Evolutionary conservation across 2,329 filamentous ascomycete genomes (phyloP).

Genomic region (Fusarium sp.): DNA sequence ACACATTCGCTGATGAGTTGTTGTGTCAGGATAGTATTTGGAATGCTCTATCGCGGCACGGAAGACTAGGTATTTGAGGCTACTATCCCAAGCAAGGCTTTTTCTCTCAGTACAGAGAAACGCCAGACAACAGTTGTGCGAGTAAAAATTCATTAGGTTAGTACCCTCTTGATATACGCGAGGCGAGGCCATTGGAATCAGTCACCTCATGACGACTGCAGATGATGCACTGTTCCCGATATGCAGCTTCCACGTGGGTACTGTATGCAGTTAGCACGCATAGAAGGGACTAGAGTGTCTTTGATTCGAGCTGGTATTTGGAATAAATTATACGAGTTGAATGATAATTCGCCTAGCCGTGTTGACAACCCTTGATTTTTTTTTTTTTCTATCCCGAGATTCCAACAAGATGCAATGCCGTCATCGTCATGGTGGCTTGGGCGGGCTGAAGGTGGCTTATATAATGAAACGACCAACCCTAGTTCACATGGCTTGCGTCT

Average conservation of each 20-base stretch:
- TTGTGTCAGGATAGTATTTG: background rate
- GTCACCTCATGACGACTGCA: slow-evolving; percentile 12
- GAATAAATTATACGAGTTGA: background rate
- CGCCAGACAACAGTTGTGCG: background rate
- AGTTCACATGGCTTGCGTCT: background rate
- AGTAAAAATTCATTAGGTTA: background rate
- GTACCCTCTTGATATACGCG: background rate
- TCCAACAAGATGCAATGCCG: slow-evolving; percentile 1
- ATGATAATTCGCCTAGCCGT: background rate
- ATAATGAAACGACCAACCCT: background rate
- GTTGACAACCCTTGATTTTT: background rate
- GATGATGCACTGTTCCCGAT: slow-evolving; percentile 12
- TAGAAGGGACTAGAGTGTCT: background rate
- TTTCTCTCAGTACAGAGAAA: background rate
- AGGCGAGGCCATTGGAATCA: background rate
- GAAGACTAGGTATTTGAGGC: background rate
- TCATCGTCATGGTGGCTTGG: background rate
- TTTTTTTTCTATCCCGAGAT: background rate
- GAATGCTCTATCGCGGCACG: background rate
- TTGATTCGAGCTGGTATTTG: background rate
- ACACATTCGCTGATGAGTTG: slow-evolving; percentile 8
- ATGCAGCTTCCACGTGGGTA: slow-evolving; percentile 15
- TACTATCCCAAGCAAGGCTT: background rate
- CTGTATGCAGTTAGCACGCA: slow-evolving; percentile 17
- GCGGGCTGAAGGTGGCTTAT: background rate